Base-by-base conservation (phyloP, 208 protist species). In the Leishmania guyanensis region DNA sequence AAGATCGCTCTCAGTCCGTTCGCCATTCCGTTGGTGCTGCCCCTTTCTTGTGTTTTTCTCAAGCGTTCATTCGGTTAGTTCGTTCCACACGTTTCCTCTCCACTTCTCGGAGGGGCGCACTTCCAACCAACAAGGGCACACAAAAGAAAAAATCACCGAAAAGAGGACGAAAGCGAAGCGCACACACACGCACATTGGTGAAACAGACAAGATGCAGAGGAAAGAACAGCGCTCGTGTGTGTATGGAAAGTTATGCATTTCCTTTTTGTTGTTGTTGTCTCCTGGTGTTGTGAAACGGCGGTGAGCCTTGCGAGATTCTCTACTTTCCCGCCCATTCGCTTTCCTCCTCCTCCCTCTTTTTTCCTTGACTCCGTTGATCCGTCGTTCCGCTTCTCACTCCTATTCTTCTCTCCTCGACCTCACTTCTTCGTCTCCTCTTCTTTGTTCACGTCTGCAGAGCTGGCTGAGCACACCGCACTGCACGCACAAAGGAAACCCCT, bases 361-460 rank as follows among this genome's bases (percentile, higher is more conserved):
- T n/a, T 22, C 20, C 8, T 26, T 60, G 71, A 12, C 74, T 36
- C 74, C 74, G 74, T 64, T 50, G 56, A 62, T 77, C 74, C 22
- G 39, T 77, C 74, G 74, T 65, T 65, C 56, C 54, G 74, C 33
- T 62, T 68, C 74, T 77, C 74, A 77, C 74, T 77, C 54, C 74
- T 62, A 48, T 77, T 60, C 74, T 62, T 77, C 74, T 77, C 74
- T 77, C 56, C 74, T 46, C 36, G 74, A 77, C 74, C 56, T 77
- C 39, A 77, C 73, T 62, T 75, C 73, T 60, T 77, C 50, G 33
- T 43, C 20, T 60, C 53, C 10, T 54, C 51, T 76, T 77, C 36
- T 50, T 65, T 26, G 74, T 56, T 77, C 74, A 51, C 56, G 74
- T 65, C 74, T 65, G 54, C 74, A 65, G 56, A 62, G 54, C 36